Base-by-base conservation (phyloP, 306 rosid species). In the Gastrolobium villosum region DNA sequence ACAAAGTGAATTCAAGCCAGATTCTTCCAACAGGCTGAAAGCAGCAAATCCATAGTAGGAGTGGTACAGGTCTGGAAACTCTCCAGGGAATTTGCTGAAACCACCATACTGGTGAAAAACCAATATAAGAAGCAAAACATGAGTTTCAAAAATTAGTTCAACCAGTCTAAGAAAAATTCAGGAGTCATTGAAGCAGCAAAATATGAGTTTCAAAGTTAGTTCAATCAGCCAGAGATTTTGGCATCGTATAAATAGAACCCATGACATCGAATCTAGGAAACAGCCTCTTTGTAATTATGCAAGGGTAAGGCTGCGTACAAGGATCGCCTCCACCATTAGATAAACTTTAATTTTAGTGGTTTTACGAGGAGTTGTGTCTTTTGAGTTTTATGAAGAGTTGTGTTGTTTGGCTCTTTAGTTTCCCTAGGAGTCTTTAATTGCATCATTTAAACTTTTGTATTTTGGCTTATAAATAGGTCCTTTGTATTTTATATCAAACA, bases 11-110 rank as follows among this genome's bases (percentile, higher is more conserved):
- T 68, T 87, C 80, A 91, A 74, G 78, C 88, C 76, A 28, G 89
- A 88, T 83, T 95, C 97, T 86, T 86, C 91, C 84, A 91, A 59
- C 45, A 95, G 81, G 86, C 99, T 88, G 92, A 95, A 91, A 64
- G 97, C 94, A 13, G 96, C 83, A 40, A 87, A 77, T 70, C 98
- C 97, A 70, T 93, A 95, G 80, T 82, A 93, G 43, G 97, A 83
- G 87, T 95, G 98, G 75, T 94, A 93, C 14, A 95, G 76, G 76
- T 95, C 97, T 5, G 98, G 94, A 59, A 84, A 36, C 9, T 84
- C 78, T 62, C 86, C 86, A 2, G 97, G 98, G 53, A 85, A 86
- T 90, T 95, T 95, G 65, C 95, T 81, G 89, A 93, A 93, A 72
- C 99, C 98, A 59, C 98, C 99, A 78, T 83, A 91, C 99, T 95